Evolutionary conservation across 106 monocot genomes (phyloP).

Genomic region (Narthecium ossifragum): DNA sequence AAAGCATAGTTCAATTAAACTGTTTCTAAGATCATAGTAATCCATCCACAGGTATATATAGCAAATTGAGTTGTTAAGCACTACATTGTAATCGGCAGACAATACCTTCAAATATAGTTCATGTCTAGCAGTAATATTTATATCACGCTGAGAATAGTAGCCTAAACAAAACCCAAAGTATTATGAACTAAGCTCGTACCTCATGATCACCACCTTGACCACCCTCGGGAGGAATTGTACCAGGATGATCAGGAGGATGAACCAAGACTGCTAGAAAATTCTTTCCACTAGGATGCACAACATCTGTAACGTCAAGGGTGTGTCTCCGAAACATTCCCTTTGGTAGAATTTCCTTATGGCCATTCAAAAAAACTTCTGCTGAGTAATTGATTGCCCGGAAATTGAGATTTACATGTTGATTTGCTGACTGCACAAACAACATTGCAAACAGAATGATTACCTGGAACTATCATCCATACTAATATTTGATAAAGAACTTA

Average conservation of each 20-base stretch:
- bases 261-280: conserved; percentile 94
- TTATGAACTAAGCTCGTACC: conserved; percentile 27
- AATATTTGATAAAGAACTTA: too few relatives aligned
- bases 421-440: conserved; percentile 45
- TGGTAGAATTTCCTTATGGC: conserved; percentile 64
- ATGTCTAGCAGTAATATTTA: too few relatives aligned
- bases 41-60: too few relatives aligned
- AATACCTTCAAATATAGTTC: too few relatives aligned
- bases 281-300: conserved; percentile 64
- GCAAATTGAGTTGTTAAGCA: too few relatives aligned
- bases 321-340: conserved; percentile 98
- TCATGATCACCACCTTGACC: conserved; percentile 99
- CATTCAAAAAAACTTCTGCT: conserved; percentile 87
- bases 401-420: conserved; percentile 79
- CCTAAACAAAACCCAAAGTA: background rate
- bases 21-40: too few relatives aligned
- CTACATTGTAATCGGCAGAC: too few relatives aligned
- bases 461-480: background rate
- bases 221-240: conserved; percentile 75
- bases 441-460: background rate
- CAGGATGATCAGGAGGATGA: conserved; percentile 98
- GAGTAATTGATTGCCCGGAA: conserved; percentile 99
- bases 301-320: conserved; percentile 82
- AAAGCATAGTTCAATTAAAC: too few relatives aligned
- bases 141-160: too few relatives aligned